These are phyloP conservation scores for Piper betle DNA, from an alignment of 164 flowering plant genomes.

Conservation along the genomic window DNA sequence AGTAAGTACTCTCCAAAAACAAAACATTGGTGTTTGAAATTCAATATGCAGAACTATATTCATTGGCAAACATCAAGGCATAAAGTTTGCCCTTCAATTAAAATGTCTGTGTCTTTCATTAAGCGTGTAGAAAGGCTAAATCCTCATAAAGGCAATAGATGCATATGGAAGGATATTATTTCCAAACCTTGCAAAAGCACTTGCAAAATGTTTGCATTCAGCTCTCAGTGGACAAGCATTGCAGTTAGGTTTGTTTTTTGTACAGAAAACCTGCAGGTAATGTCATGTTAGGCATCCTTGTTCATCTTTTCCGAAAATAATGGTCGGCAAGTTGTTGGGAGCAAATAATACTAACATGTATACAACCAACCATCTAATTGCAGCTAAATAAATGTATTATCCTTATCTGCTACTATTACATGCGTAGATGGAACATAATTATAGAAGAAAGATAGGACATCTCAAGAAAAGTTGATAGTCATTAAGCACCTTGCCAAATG, in stretches of 20 bases:
- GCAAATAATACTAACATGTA: no score
- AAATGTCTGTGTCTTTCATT: background rate
- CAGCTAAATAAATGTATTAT: background rate
- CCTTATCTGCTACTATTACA: background rate
- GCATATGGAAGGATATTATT: background rate
- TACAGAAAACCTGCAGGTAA: constrained; percentile 68
- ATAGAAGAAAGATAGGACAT: no score
- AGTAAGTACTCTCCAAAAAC: no score
- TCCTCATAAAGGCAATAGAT: background rate
- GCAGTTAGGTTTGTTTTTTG: constrained; percentile 75
- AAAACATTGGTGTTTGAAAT: no score
- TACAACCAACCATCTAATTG: background rate
- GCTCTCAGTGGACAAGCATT: constrained; percentile 75
- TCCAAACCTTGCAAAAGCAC: constrained; percentile 66
- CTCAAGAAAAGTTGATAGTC: background rate
- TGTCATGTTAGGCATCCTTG: background rate
- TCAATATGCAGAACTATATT: no score
- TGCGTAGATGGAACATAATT: no score
- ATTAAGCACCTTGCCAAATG: constrained; percentile 80
- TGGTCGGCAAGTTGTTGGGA: background rate
- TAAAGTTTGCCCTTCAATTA: background rate
- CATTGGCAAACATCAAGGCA: no score
- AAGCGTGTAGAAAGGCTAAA: background rate
- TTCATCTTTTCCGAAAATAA: background rate
- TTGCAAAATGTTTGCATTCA: constrained; percentile 79